phyloP scores from a whole-genome alignment of 148 eudicot species.

The Rhododendron simsii region DNA sequence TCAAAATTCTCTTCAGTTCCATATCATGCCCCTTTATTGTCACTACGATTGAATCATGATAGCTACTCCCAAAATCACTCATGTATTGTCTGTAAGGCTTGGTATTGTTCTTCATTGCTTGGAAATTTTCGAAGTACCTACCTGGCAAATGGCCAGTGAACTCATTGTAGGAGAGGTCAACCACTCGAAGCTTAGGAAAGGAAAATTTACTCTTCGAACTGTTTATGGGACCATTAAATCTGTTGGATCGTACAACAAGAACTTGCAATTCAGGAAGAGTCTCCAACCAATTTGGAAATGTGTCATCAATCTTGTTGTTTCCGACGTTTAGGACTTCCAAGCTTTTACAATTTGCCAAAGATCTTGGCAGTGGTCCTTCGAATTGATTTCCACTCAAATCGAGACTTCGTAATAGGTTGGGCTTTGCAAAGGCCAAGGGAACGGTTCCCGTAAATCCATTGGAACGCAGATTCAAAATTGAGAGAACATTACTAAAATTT shows the following conservation, averaged over 20 bases:
- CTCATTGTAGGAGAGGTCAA: conserved; percentile 41
- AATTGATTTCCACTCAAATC: conserved; percentile 15
- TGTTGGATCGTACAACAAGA: conserved; percentile 27
- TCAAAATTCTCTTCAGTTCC: not conserved
- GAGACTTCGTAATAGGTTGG: not conserved
- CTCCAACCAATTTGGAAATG: conserved; percentile 29
- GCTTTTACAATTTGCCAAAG: conserved; percentile 17
- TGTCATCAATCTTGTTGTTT: conserved; percentile 28
- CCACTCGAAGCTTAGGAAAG: conserved; percentile 33
- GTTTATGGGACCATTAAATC: conserved; percentile 20
- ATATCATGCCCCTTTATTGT: not conserved
- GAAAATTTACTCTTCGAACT: no score
- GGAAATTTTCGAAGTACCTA: conserved; percentile 3
- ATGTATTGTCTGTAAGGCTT: not conserved
- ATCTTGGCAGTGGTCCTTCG: conserved; percentile 29
- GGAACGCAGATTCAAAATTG: conserved; percentile 1
- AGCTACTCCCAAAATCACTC: not conserved
- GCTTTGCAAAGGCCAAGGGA: not conserved
- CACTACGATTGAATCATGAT: not conserved
- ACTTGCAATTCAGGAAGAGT: conserved; percentile 23
- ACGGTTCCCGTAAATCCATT: conserved; percentile 13
- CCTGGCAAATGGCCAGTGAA: conserved; percentile 20
- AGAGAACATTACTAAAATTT: conserved; percentile 10
- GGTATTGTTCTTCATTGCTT: conserved; percentile 10
- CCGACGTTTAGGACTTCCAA: conserved; percentile 37